Base-by-base conservation (phyloP, 2,329 filamentous ascomycete genomes). In the Diaporthe capsici region DNA sequence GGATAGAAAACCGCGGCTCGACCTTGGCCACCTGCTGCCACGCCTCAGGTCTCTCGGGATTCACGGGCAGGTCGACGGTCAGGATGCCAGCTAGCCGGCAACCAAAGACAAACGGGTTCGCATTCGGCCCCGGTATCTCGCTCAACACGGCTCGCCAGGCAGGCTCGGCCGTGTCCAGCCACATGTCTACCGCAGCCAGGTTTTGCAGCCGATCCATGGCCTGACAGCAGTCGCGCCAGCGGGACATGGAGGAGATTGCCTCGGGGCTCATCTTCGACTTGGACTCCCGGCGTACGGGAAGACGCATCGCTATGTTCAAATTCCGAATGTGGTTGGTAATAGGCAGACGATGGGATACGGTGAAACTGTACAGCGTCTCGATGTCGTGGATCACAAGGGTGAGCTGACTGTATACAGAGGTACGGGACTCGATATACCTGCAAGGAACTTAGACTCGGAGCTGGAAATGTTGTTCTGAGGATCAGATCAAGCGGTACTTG, bases 81-180 rank as follows among this genome's bases (percentile, higher is more conserved):
- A 60, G 57, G n/a, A 60, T n/a, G 57, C 57, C 31, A 60, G 57
- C 57, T 20, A 60, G 57, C 57, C 57, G 31, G 31, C 20, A 5
- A 12, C 1, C 31, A 39, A 60, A 60, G 31, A 60, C 57, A 15
- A 60, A 60, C n/a, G 57, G 57, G 20, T 60, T 60, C 57, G 57
- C 57, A 60, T 60, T 60, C 57, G 57, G 57, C 15, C 57, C 57
- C 57, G 57, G 57, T 60, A 60, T 60, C 57, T 60, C 57, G 57
- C 57, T 60, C 57, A 60, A 60, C 31, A 60, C 57, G 57, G 57
- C 57, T 60, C 57, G 57, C 57, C 57, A 60, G 31, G 57, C 31
- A 60, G 57, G 57, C 57, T 60, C 57, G 57, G 57, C 57, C 31
- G 57, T 37, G 34, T 60, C 57, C 57, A 60, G 57, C 57, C 57